Conservation (phyloP, 1,284 basidiomycete species). For the Waitea zeae region DNA sequence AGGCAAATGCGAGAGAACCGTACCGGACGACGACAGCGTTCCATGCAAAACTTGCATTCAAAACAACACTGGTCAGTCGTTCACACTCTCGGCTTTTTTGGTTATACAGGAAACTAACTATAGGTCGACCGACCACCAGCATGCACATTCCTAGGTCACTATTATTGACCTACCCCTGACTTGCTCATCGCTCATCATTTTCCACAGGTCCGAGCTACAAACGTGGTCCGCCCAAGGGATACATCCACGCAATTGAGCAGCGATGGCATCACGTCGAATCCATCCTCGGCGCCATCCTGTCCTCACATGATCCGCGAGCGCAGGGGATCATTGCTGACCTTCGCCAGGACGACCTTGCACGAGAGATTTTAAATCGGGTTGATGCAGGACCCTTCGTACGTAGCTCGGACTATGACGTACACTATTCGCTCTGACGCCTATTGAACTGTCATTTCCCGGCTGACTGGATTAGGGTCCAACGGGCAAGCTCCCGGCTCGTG, state of each 20-base stretch:
- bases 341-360: constrained; percentile 49
- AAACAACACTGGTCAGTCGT: constrained; percentile 34
- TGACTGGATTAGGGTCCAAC: too few species aligned
- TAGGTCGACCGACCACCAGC: constrained; percentile 25
- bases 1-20: too few species aligned
- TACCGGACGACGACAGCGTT: constrained; percentile 25
- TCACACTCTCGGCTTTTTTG: constrained; percentile 4
- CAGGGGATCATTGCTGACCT: constrained; percentile 52
- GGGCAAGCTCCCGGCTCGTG: too few species aligned
- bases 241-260: constrained; percentile 81
- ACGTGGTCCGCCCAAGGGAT: constrained; percentile 77
- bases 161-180: background rate
- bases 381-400: constrained; percentile 61
- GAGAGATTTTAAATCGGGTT: constrained; percentile 54
- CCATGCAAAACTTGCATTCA: constrained; percentile 54
- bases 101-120: background rate
- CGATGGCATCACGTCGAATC: constrained; percentile 82
- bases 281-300: constrained; percentile 58
- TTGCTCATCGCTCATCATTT: constrained; percentile 1
- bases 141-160: constrained; percentile 60
- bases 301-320: constrained; percentile 55
- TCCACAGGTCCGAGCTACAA: constrained; percentile 76
- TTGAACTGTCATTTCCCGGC: too few species aligned
- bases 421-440: too few species aligned
- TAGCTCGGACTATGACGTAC: too few species aligned